A percentile compares a stretch with the other conserved stretches of the same genome.
phyloP scores from a whole-genome alignment of 2,329 filamentous ascomycete genomes.

The Didymella glomerata region DNA sequence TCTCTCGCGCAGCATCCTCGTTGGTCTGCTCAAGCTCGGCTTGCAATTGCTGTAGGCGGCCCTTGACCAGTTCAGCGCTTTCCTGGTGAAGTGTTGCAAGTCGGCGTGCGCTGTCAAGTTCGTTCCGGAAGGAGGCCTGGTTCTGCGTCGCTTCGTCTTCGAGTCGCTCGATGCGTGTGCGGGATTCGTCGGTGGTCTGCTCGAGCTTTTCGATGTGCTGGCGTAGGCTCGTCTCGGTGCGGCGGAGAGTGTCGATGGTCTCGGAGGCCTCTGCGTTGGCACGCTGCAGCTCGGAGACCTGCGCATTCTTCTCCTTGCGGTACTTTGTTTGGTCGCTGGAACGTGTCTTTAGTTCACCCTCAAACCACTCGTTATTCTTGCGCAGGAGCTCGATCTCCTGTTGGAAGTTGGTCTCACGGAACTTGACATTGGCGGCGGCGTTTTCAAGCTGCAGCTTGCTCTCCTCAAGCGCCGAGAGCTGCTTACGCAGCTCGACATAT shows the following conservation, averaged over 20 bases:
- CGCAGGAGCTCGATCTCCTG: slow-evolving; percentile 90
- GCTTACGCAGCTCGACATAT: slow-evolving; percentile 81
- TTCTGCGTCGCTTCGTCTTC: slow-evolving; percentile 82
- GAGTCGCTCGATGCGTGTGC: slow-evolving; percentile 82
- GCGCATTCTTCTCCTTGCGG: slow-evolving; percentile 92
- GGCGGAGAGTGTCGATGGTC: slow-evolving; percentile 77
- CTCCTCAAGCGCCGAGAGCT: slow-evolving; percentile 83
- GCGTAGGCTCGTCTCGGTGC: slow-evolving; percentile 81
- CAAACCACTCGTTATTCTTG: slow-evolving; percentile 92
- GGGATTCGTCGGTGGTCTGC: slow-evolving; percentile 84
- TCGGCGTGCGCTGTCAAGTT: slow-evolving; percentile 81
- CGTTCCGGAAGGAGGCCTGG: slow-evolving; percentile 86
- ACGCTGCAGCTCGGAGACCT: slow-evolving; percentile 86
- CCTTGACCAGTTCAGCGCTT: slow-evolving; percentile 75
- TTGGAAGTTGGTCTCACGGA: slow-evolving; percentile 86
- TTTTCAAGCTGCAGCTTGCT: slow-evolving; percentile 83
- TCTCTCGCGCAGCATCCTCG: slow-evolving; percentile 70
- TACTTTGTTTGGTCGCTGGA: slow-evolving; percentile 85
- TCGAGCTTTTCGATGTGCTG: slow-evolving; percentile 84
- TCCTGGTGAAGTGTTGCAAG: slow-evolving; percentile 84
- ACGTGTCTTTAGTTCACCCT: slow-evolving; percentile 90
- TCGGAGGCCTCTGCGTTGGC: slow-evolving; percentile 85
- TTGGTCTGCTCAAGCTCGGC: slow-evolving; percentile 68
- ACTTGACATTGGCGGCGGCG: slow-evolving; percentile 81
- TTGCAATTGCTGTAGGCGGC: slow-evolving; percentile 75